Base-by-base conservation (phyloP, 805 yeast genomes). In the Metschnikowia colocasiae region DNA sequence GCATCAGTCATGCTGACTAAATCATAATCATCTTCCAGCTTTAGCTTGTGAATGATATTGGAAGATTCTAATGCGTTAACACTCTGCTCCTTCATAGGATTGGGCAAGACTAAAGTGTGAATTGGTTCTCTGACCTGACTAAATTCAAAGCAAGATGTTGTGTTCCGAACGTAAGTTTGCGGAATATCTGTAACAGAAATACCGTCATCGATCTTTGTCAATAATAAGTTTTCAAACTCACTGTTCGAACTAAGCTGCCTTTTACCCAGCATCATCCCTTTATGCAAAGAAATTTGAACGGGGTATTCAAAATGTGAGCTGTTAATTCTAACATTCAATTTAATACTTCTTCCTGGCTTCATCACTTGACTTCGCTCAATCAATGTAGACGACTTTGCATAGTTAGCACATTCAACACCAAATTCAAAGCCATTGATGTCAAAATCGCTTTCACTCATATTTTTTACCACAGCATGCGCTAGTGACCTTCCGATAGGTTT, bases 301-400 rank as follows among this genome's bases (percentile, higher is more conserved):
- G 74, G 74, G 45, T 56, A 61, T 47, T 65, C 64, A 45, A 63
- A 56, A 45, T 69, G 69, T 19, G 65, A 61, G 46, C 58, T 58
- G 37, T 56, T 59, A 34, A 69, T 51, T 3, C 59, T 52, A 41
- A 71, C 59, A 42, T 70, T 69, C 52, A 71, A 69, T 40, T 64
- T 70, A 8, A 63, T 56, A 6, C 55, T 49, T 45, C 63, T 62
- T 2, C 59, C 60, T 6, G 74, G 65, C 9, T 57, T 49, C 35
- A 71, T 63, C 4, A 69, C 71, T 31, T 61, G 63, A 15, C 54
- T 60, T 46, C 62, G 65, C 45, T 63, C 65, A 25, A 69, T 58
- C n/a, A 58, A 46, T 8, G 66, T 62, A 6, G 59, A 56, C 8
- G 61, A 59, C 13, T 67, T 59, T 5, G 57, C 46, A 25, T 50